These are phyloP conservation scores for Stephanodiscus minutulus DNA, from an alignment of 108 stramenopile genomes.

Conservation along the genomic window DNA sequence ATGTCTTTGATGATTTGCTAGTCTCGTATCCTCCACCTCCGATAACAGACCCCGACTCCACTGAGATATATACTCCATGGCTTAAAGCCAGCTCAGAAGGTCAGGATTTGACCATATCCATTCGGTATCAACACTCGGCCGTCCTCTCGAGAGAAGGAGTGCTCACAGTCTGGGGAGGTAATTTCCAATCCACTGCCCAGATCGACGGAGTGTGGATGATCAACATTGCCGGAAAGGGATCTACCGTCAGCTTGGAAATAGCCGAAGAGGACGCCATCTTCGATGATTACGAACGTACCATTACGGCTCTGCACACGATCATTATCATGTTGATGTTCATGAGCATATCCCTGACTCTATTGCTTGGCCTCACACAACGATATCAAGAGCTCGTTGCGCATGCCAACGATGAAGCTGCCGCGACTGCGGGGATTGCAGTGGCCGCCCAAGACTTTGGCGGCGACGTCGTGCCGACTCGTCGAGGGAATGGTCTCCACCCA, in stretches of 20 bases:
- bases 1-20: conserved; percentile 54
- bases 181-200: conserved; percentile 37
- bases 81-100: conserved; percentile 20
- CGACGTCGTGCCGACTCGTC: conserved; percentile 12
- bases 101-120: conserved; percentile 27
- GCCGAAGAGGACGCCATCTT: conserved; percentile 40
- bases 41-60: background rate
- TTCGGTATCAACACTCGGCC: conserved; percentile 43
- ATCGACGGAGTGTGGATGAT: conserved; percentile 54
- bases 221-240: conserved; percentile 48
- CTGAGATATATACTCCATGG: conserved; percentile 14
- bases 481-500: conserved; percentile 51
- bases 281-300: conserved; percentile 44
- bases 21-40: conserved; percentile 38
- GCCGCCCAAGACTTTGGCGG: conserved; percentile 33
- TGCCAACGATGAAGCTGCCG: conserved; percentile 38
- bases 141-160: conserved; percentile 46
- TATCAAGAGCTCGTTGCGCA: conserved; percentile 46
- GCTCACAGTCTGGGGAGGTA: conserved; percentile 53
- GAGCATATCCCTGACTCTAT: conserved; percentile 46
- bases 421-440: conserved; percentile 17
- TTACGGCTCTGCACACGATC: conserved; percentile 50
- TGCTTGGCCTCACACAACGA: conserved; percentile 48
- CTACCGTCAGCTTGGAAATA: conserved; percentile 20
- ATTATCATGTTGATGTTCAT: conserved; percentile 60